Evolutionary conservation across 768 basidiomycete species (phyloP).

Genomic region (Cystobasidium ongulense): DNA sequence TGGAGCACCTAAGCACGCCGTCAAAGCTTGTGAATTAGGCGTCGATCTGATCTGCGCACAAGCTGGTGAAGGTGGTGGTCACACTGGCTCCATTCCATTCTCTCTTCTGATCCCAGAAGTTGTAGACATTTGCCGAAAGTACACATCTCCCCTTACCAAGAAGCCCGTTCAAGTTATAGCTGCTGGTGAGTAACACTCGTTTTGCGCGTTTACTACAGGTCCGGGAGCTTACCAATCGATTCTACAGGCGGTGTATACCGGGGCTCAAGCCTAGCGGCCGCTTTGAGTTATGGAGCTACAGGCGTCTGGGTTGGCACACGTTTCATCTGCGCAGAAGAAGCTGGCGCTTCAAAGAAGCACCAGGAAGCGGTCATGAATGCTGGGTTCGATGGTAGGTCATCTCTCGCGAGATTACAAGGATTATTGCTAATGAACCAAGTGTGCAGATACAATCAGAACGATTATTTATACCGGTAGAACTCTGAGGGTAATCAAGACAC

Average conservation of each 20-base stretch:
- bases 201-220: constrained; percentile 55
- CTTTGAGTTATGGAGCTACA: constrained; percentile 79
- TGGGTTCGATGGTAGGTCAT: constrained; percentile 61
- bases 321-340: constrained; percentile 35
- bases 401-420: neutral
- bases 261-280: constrained; percentile 47
- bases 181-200: neutral
- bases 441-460: neutral
- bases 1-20: constrained; percentile 69
- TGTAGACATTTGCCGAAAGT: constrained; percentile 69
- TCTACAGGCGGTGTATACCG: constrained; percentile 75
- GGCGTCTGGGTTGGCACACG: constrained; percentile 55
- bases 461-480: constrained; percentile 74
- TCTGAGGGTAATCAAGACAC: constrained; percentile 70
- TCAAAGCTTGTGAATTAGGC: constrained; percentile 53
- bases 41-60: constrained; percentile 87
- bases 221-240: constrained; percentile 68
- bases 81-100: constrained; percentile 76
- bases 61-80: constrained; percentile 84
- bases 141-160: constrained; percentile 69
- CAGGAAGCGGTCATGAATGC: constrained; percentile 34
- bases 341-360: constrained; percentile 19
- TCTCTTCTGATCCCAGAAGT: constrained; percentile 83
- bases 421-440: too few species aligned
- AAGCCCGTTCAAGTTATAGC: constrained; percentile 59